Conservation (phyloP, 108 stramenopile species). For the Pinguiococcus pyrenoidosus region DNA sequence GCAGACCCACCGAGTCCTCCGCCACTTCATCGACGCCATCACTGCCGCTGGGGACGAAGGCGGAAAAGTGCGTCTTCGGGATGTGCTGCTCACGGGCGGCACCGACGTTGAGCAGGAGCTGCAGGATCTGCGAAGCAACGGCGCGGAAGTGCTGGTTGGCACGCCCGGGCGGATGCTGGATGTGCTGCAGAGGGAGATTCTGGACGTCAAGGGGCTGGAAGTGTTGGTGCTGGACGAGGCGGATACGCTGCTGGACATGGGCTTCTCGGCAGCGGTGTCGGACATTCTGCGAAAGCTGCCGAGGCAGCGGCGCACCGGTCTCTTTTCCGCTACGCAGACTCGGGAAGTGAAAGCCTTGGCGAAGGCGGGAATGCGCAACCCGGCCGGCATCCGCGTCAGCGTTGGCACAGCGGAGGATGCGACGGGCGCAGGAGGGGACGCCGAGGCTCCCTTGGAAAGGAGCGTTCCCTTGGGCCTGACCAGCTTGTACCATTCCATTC, state of each 20-base stretch:
- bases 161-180: constrained; percentile 93
- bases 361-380: constrained; percentile 88
- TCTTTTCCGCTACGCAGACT: constrained; percentile 88
- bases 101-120: constrained; percentile 60
- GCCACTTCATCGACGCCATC: no score
- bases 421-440: no score
- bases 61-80: no score
- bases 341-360: constrained; percentile 53
- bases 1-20: constrained; percentile 35
- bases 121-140: constrained; percentile 43
- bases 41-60: no score
- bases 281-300: constrained; percentile 67
- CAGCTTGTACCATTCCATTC: constrained; percentile 68
- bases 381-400: constrained; percentile 71
- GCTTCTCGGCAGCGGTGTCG: constrained; percentile 65
- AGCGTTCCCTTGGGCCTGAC: constrained; percentile 62
- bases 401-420: constrained; percentile 35
- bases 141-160: constrained; percentile 73
- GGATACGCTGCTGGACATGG: constrained; percentile 85
- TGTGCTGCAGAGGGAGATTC: constrained; percentile 55
- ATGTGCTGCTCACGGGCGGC: constrained; percentile 38
- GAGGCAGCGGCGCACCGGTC: constrained; percentile 84
- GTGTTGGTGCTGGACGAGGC: constrained; percentile 88
- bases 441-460: not conserved
- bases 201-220: constrained; percentile 49